phyloP scores from a whole-genome alignment of 257 asterid species.

The Forsythia suspensa region DNA sequence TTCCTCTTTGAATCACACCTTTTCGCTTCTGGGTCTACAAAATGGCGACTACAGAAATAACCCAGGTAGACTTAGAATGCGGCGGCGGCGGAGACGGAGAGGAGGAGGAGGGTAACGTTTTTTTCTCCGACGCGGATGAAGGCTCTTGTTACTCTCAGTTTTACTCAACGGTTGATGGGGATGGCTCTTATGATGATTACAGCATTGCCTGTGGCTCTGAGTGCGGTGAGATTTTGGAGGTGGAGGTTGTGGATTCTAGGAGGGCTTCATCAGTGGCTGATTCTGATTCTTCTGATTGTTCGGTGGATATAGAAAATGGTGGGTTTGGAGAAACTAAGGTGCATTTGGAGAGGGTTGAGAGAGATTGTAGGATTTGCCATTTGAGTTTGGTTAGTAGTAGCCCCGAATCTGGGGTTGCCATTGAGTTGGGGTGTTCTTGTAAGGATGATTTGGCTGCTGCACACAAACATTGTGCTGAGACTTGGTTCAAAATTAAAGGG shows the following conservation, averaged over 20 bases:
- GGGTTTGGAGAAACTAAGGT: constrained; percentile 1
- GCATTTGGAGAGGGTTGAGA: constrained; percentile 12
- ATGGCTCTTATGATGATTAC: constrained; percentile 62
- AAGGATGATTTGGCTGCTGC: constrained; percentile 50
- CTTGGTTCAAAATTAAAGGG: constrained; percentile 58
- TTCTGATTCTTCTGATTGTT: neutral
- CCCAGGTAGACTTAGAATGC: constrained; percentile 69
- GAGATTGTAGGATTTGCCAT: constrained; percentile 51
- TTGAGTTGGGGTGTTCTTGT: constrained; percentile 51
- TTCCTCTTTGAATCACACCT: neutral
- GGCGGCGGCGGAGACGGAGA: constrained; percentile 38
- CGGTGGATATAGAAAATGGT: constrained; percentile 16
- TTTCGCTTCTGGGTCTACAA: constrained; percentile 32
- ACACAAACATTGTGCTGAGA: constrained; percentile 52
- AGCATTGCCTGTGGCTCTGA: constrained; percentile 40
- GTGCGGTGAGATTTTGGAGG: constrained; percentile 17
- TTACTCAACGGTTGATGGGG: constrained; percentile 75
- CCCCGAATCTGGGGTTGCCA: constrained; percentile 37
- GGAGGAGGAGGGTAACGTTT: constrained; percentile 56
- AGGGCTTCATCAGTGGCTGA: constrained; percentile 6
- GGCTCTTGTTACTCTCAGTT: constrained; percentile 79
- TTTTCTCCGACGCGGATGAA: constrained; percentile 78
- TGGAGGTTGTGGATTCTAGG: constrained; percentile 10
- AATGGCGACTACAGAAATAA: constrained; percentile 45
- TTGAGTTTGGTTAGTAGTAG: constrained; percentile 31